These are phyloP conservation scores for Solanum piurae DNA, from an alignment of 257 asterid species.

Conservation along the genomic window DNA sequence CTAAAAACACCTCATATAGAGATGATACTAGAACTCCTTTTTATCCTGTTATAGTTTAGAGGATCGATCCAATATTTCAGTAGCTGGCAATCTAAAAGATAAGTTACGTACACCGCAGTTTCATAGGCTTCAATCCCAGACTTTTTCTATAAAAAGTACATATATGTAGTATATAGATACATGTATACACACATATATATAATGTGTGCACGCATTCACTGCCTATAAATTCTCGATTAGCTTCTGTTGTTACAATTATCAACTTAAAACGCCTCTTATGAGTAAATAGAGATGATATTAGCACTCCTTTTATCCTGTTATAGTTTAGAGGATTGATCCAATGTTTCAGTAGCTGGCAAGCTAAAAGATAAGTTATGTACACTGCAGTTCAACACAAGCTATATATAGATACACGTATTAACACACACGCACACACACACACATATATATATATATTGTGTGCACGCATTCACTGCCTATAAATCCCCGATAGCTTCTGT, in stretches of 20 bases:
- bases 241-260: background rate
- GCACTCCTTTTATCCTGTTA: background rate
- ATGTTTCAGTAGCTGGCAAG: no score
- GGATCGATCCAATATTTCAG: background rate
- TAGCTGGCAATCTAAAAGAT: background rate
- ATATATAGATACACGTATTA: no score
- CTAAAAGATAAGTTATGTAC: no score
- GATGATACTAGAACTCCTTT: background rate
- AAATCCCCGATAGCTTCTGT: background rate
- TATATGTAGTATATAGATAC: background rate
- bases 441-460: background rate
- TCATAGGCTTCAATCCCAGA: background rate
- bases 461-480: background rate
- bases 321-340: no score
- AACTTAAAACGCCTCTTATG: background rate
- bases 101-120: background rate
- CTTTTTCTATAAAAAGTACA: background rate
- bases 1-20: background rate
- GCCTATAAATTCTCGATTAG: background rate
- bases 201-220: background rate
- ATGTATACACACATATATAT: background rate
- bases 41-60: background rate
- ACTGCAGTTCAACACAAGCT: no score
- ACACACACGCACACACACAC: background rate
- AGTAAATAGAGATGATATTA: background rate